Evolutionary conservation across 805 yeast species (phyloP).

Genomic region (Metschnikowia sp.): DNA sequence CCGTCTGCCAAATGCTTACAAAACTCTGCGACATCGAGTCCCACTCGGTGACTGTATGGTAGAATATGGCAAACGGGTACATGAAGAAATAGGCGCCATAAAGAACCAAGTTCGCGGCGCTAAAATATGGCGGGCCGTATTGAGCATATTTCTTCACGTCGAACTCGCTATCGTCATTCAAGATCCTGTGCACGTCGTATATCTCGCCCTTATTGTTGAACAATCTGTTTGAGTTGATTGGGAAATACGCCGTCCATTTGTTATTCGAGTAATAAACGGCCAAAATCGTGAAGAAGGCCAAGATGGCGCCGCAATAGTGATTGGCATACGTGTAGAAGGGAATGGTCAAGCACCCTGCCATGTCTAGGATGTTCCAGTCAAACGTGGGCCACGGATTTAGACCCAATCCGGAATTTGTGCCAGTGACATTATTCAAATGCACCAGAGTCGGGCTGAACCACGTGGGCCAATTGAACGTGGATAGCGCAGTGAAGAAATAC

Average conservation of each 20-base stretch:
- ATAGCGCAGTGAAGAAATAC: slow-evolving; percentile 36
- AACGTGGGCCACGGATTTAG: slow-evolving; percentile 41
- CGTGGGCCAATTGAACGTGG: slow-evolving; percentile 45
- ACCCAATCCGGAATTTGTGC: slow-evolving; percentile 37
- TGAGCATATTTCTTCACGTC: slow-evolving; percentile 45
- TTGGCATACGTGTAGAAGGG: slow-evolving; percentile 44
- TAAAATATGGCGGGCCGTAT: slow-evolving; percentile 66
- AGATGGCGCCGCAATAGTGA: slow-evolving; percentile 34
- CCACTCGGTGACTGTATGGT: slow-evolving; percentile 47
- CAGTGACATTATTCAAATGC: slow-evolving; percentile 38
- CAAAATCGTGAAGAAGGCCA: slow-evolving; percentile 32
- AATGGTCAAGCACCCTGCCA: slow-evolving; percentile 37
- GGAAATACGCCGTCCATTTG: slow-evolving; percentile 49
- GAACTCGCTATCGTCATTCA: slow-evolving; percentile 42
- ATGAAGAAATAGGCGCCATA: slow-evolving; percentile 56
- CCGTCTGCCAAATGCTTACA: slow-evolving; percentile 29
- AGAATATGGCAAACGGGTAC: slow-evolving; percentile 54
- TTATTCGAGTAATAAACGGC: slow-evolving; percentile 44
- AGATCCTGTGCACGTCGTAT: slow-evolving; percentile 45
- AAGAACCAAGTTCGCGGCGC: slow-evolving; percentile 57
- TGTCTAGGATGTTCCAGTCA: slow-evolving; percentile 41
- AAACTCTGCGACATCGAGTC: slow-evolving; percentile 38
- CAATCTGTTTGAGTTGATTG: slow-evolving; percentile 49
- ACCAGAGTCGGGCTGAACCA: slow-evolving; percentile 41
- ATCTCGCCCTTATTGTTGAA: slow-evolving; percentile 50